Evolutionary conservation across 176 grass and related monocot species (phyloP).

Genomic region (Musa acuminata): DNA sequence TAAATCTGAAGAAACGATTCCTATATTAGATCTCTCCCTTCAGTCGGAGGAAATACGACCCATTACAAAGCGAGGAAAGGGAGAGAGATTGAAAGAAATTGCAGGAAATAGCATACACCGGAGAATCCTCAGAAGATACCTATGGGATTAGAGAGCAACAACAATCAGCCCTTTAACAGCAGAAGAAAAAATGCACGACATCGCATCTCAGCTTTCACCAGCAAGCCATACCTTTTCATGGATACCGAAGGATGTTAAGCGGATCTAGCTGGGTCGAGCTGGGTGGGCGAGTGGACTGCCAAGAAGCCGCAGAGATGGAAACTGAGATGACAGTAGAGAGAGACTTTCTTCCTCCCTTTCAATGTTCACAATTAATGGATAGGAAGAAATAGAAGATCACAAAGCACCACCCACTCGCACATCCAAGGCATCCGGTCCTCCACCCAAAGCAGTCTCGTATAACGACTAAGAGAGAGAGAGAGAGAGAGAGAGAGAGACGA

Average conservation of each 20-base stretch:
- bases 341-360: conserved; percentile 6
- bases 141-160: background rate
- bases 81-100: background rate
- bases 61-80: background rate
- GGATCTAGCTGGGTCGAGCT: too few species aligned
- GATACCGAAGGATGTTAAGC: too few species aligned
- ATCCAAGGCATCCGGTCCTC: conserved; percentile 83
- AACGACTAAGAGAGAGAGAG: conserved; percentile 47
- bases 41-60: background rate
- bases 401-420: conserved; percentile 72
- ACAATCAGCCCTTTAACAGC: background rate
- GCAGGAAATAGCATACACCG: background rate
- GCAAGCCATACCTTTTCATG: too few species aligned
- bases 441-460: conserved; percentile 43
- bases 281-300: too few species aligned
- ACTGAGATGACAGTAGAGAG: background rate
- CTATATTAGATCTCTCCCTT: background rate
- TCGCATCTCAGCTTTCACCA: too few species aligned
- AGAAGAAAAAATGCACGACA: too few species aligned
- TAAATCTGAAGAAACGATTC: background rate
- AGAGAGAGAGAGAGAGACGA: conserved; percentile 29
- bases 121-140: background rate
- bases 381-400: conserved; percentile 2
- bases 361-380: conserved; percentile 10
- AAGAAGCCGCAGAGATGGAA: too few species aligned